A percentile compares a stretch with the other conserved stretches of the same genome.
Evolutionary conservation across 306 rosid genomes (phyloP).

Genomic region (Gynostemma pentaphyllum): DNA sequence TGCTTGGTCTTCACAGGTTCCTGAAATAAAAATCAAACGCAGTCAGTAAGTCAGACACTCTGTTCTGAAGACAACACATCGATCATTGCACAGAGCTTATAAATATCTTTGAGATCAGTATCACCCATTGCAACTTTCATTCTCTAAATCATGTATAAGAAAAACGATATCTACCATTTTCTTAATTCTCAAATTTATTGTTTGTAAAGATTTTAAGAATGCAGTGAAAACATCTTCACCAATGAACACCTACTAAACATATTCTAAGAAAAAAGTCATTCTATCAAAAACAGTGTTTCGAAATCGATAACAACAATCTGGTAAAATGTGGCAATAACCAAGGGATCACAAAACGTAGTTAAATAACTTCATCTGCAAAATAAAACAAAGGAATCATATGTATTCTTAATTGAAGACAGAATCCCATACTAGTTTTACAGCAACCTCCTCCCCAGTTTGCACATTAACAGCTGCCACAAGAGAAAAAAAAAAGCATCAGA

Average conservation of each 20-base stretch:
- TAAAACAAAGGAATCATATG: background rate
- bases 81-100: background rate
- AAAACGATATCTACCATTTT: background rate
- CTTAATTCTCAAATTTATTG: too few species aligned
- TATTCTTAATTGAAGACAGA: background rate
- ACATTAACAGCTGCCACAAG: constrained; percentile 60
- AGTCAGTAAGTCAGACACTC: background rate
- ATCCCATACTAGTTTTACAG: constrained; percentile 90
- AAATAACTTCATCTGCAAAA: background rate
- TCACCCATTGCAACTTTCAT: background rate
- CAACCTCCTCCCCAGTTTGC: constrained; percentile 98
- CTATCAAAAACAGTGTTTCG: background rate
- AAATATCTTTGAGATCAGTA: background rate
- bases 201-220: background rate
- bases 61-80: background rate
- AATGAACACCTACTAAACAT: background rate
- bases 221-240: background rate
- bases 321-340: background rate
- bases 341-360: background rate
- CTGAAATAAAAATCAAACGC: constrained; percentile 34
- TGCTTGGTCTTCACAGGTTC: constrained; percentile 92
- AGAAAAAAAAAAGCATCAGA: constrained; percentile 6
- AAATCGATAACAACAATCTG: background rate
- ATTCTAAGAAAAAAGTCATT: background rate
- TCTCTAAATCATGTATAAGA: background rate